A percentile compares a stretch with the other conserved stretches of the same genome.
Conservation (phyloP, 2,329 filamentous ascomycete species). For the Ciborinia camelliae region DNA sequence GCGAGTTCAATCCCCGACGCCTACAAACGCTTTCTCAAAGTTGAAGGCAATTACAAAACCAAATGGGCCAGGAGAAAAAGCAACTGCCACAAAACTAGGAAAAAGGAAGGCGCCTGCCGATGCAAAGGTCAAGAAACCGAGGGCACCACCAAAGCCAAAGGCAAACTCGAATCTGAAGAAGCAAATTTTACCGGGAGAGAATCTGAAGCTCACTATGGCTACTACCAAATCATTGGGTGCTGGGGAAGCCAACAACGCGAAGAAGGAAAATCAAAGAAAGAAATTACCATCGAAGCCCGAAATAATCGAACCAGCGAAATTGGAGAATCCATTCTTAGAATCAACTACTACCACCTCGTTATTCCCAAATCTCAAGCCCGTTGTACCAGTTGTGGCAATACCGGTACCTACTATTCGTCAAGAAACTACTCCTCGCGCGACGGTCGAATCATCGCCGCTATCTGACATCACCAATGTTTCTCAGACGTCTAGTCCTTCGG, state of each 20-base stretch:
- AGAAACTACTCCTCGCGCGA: background rate
- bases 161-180: slow-evolving; percentile 48
- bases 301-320: slow-evolving; percentile 13
- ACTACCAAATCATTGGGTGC: slow-evolving; percentile 18
- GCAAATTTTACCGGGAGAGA: slow-evolving; percentile 44
- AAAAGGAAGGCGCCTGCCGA: slow-evolving; percentile 11
- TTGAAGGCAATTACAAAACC: slow-evolving; percentile 8
- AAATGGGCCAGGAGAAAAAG: background rate
- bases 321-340: slow-evolving; percentile 14
- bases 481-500: background rate
- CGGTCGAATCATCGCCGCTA: background rate
- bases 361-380: slow-evolving; percentile 27
- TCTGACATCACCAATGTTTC: background rate
- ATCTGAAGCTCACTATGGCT: slow-evolving; percentile 18
- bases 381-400: slow-evolving; percentile 8
- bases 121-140: slow-evolving; percentile 15
- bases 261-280: slow-evolving; percentile 32
- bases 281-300: slow-evolving; percentile 28
- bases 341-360: slow-evolving; percentile 6
- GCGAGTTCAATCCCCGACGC: slow-evolving; percentile 41
- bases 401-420: slow-evolving; percentile 11
- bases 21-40: slow-evolving; percentile 24
- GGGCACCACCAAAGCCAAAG: slow-evolving; percentile 6
- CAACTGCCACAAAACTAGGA: background rate
- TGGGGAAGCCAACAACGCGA: background rate